Conservation (phyloP, 768 basidiomycete genomes). For the Pisolithus microcarpus region DNA sequence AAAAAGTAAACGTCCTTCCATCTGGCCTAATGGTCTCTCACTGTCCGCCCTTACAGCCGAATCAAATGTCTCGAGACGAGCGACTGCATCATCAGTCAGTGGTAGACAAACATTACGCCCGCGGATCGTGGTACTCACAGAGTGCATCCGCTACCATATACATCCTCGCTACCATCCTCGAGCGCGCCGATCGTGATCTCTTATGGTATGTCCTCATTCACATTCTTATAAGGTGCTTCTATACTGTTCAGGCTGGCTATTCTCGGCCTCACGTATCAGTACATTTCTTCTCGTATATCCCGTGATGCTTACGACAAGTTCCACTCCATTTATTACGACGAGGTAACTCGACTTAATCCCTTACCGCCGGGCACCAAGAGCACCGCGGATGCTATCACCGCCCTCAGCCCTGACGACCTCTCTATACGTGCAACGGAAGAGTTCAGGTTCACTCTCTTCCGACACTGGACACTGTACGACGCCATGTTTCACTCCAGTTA, state of each 20-base stretch:
- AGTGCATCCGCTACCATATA: conserved; percentile 87
- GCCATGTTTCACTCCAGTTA: conserved; percentile 98
- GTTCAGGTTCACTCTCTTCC: conserved; percentile 87
- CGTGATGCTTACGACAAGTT: conserved; percentile 78
- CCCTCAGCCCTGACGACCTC: conserved; percentile 74
- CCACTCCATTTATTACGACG: conserved; percentile 77
- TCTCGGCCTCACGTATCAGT: conserved; percentile 89
- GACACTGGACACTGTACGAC: conserved; percentile 98
- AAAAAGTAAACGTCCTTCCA: conserved; percentile 34
- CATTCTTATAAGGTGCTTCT: background rate
- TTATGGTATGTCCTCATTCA: conserved; percentile 57
- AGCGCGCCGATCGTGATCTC: conserved; percentile 88
- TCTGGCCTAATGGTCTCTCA: background rate
- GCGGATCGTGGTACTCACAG: conserved; percentile 84
- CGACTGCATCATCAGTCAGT: conserved; percentile 54
- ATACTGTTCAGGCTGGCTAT: conserved; percentile 70
- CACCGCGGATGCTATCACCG: conserved; percentile 39
- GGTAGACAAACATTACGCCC: conserved; percentile 75
- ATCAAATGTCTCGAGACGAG: conserved; percentile 63
- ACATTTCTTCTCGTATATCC: conserved; percentile 80
- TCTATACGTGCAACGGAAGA: conserved; percentile 82
- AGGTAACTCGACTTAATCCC: conserved; percentile 87
- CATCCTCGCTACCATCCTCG: conserved; percentile 82
- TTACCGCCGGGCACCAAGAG: conserved; percentile 33
- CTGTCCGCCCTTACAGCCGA: conserved; percentile 33